A percentile compares a stretch with the other conserved stretches of the same genome.
Evolutionary conservation across 2,329 filamentous ascomycete genomes (phyloP).

Genomic region (Fusarium robinianum): DNA sequence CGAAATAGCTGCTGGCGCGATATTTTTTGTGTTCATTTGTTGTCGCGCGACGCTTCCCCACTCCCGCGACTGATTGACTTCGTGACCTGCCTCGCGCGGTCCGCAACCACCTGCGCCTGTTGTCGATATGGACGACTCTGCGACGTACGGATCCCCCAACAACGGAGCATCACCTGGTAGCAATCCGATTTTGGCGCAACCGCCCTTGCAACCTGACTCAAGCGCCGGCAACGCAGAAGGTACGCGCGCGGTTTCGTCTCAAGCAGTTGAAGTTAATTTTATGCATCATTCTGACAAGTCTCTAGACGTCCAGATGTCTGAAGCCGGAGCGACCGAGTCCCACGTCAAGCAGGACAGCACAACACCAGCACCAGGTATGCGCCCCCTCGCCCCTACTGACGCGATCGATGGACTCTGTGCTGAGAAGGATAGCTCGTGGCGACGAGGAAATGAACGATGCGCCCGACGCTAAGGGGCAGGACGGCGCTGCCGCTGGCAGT

Average conservation of each 20-base stretch:
- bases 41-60: slow-evolving; percentile 17
- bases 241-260: slow-evolving; percentile 44
- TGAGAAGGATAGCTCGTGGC: slow-evolving; percentile 63
- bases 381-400: slow-evolving; percentile 69
- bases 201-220: slow-evolving; percentile 53
- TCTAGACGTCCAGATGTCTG: slow-evolving; percentile 67
- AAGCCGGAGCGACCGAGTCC: slow-evolving; percentile 52
- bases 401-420: slow-evolving; percentile 62
- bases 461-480: slow-evolving; percentile 54
- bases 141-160: slow-evolving; percentile 61
- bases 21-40: not conserved
- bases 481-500: slow-evolving; percentile 54
- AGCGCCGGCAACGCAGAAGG: slow-evolving; percentile 52
- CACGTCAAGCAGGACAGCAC: slow-evolving; percentile 65
- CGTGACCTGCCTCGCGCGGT: slow-evolving; percentile 13
- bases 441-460: slow-evolving; percentile 83
- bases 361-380: slow-evolving; percentile 58
- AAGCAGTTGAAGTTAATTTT: too few species aligned
- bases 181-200: slow-evolving; percentile 61
- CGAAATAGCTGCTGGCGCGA: slow-evolving; percentile 9
- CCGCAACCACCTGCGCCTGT: slow-evolving; percentile 19
- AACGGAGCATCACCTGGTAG: slow-evolving; percentile 60
- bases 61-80: slow-evolving; percentile 24
- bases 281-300: slow-evolving; percentile 27
- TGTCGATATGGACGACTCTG: slow-evolving; percentile 61